Evolutionary conservation across 2,329 filamentous ascomycete species (phyloP).

Genomic region (Aspergillus arachidicola): DNA sequence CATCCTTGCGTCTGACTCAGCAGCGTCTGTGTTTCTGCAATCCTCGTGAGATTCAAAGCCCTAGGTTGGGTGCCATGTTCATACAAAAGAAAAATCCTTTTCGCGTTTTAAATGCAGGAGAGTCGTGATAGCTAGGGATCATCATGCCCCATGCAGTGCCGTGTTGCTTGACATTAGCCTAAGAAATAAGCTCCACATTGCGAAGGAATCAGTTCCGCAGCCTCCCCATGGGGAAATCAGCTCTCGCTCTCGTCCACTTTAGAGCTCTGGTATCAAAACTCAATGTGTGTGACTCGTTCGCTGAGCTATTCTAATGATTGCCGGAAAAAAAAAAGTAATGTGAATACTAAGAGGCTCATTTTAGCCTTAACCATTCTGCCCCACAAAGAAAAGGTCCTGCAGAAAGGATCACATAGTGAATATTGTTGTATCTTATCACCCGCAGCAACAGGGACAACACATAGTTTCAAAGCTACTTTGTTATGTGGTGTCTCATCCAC

Average conservation of each 20-base stretch:
- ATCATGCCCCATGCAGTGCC: neutral
- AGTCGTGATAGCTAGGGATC: neutral
- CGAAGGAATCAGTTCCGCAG: conserved; percentile 3
- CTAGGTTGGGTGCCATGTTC: neutral
- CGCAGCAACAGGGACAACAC: too few relatives aligned
- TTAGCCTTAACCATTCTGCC: neutral
- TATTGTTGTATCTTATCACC: too few relatives aligned
- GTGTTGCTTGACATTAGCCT: neutral
- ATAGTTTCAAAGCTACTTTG: neutral
- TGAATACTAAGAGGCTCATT: neutral
- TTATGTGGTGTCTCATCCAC: neutral
- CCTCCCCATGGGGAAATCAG: conserved; percentile 9
- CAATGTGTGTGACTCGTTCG: neutral
- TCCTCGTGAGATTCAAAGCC: neutral
- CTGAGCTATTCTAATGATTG: too few relatives aligned
- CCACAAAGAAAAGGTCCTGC: neutral
- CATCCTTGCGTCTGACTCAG: conserved; percentile 13
- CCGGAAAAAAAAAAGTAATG: neutral
- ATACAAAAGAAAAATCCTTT: neutral
- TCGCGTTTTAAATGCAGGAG: neutral
- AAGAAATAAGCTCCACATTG: neutral
- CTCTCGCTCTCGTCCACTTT: neutral
- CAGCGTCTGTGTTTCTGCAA: neutral
- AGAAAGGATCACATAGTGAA: neutral
- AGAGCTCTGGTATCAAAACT: neutral